These are phyloP conservation scores for Patellifolia procumbens DNA, from an alignment of 179 eudicot species.

Conservation along the genomic window DNA sequence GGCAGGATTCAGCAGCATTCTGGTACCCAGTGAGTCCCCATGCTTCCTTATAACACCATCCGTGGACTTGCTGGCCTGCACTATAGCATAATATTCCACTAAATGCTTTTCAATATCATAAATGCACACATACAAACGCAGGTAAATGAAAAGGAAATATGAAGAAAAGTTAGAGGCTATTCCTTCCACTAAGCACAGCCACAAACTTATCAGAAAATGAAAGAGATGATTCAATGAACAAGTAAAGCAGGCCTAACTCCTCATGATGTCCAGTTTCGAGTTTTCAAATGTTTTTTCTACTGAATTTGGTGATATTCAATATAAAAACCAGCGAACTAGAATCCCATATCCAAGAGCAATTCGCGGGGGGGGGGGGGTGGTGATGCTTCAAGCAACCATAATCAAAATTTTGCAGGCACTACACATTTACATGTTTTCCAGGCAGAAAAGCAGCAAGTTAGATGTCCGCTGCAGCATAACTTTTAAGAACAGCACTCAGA, in stretches of 20 bases:
- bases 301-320: background rate
- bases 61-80: constrained; percentile 77
- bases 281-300: background rate
- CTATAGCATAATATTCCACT: constrained; percentile 2
- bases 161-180: background rate
- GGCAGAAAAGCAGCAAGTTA: background rate
- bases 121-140: background rate
- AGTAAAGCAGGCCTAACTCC: background rate
- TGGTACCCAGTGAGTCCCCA: constrained; percentile 56
- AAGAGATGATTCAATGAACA: background rate
- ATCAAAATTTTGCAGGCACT: background rate
- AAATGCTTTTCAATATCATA: background rate
- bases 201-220: background rate
- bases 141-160: background rate
- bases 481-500: background rate
- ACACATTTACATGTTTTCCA: background rate
- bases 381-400: background rate
- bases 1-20: constrained; percentile 53
- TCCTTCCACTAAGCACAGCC: background rate
- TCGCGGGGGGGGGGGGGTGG: no score
- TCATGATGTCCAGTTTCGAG: background rate
- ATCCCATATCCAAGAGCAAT: background rate
- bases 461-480: background rate
- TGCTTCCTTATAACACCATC: constrained; percentile 60
- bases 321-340: background rate